A percentile compares a stretch with the other conserved stretches of the same genome.
phyloP scores from a whole-genome alignment of 2,329 filamentous ascomycete genomes.

The Ophioceras dolichostomum region DNA sequence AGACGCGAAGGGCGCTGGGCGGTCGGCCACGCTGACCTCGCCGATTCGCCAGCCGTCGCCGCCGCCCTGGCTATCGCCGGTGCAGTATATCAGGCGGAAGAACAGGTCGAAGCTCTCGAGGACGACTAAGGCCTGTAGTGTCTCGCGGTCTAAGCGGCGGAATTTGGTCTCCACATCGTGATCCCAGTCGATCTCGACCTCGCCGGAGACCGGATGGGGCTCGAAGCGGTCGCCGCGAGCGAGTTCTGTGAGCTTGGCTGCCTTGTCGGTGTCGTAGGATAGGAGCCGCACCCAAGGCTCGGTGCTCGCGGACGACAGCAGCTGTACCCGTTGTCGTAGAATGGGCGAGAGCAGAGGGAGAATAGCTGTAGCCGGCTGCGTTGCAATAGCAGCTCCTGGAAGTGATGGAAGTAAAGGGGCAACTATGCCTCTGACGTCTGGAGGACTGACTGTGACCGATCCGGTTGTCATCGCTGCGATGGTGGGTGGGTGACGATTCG shows the following conservation, averaged over 20 bases:
- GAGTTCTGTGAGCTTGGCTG: constrained; percentile 45
- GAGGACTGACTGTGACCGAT: constrained; percentile 12
- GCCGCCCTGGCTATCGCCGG: constrained; percentile 47
- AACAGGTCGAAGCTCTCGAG: constrained; percentile 46
- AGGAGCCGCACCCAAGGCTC: constrained; percentile 64
- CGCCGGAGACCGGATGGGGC: constrained; percentile 70
- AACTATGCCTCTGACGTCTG: constrained; percentile 35
- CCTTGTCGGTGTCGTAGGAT: constrained; percentile 50
- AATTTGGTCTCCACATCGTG: constrained; percentile 50
- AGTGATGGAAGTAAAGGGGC: constrained; percentile 47
- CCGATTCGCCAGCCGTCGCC: constrained; percentile 59
- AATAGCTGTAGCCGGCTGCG: constrained; percentile 41
- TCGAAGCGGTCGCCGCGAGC: constrained; percentile 54
- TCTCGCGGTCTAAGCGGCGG: constrained; percentile 62
- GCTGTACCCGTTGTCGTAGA: constrained; percentile 51
- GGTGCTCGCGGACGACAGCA: constrained; percentile 43
- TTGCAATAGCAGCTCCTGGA: constrained; percentile 44
- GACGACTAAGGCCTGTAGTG: constrained; percentile 54
- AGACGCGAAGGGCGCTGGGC: constrained; percentile 38
- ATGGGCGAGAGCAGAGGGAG: constrained; percentile 53
- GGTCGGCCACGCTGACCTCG: constrained; percentile 52
- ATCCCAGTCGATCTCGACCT: constrained; percentile 63
- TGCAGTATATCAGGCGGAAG: constrained; percentile 59
- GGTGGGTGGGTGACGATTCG: too few relatives aligned
- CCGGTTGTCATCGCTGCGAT: background rate